phyloP scores from a whole-genome alignment of 2,329 filamentous ascomycete genomes.

The Calonectria hongkongensis region DNA sequence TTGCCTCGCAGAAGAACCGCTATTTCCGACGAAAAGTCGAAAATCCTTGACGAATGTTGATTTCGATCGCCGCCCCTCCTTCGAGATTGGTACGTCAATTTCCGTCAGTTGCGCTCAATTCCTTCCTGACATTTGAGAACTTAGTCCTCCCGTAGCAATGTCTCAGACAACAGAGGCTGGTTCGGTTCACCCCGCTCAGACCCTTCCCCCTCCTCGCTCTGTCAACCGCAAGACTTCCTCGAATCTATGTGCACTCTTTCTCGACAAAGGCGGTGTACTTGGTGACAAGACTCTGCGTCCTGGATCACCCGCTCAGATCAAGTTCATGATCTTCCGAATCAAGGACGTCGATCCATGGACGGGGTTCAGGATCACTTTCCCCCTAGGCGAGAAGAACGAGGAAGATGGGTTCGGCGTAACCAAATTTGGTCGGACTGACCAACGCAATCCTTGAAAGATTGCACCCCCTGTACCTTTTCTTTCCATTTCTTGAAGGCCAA shows the following conservation, averaged over 20 bases:
- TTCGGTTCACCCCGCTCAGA: too few relatives aligned
- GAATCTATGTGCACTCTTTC: not conserved
- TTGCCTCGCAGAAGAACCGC: not conserved
- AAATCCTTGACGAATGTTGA: not conserved
- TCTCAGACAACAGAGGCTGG: not conserved
- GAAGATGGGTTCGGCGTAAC: constrained; percentile 2
- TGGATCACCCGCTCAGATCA: not conserved
- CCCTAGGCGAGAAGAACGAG: not conserved
- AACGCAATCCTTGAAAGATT: too few relatives aligned
- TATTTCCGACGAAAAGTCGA: not conserved
- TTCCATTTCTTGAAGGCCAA: too few relatives aligned
- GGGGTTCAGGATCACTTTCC: not conserved
- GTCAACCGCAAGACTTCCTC: not conserved
- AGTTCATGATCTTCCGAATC: not conserved
- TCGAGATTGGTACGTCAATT: not conserved
- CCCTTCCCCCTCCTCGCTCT: not conserved
- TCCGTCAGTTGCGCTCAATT: not conserved
- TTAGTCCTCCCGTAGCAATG: not conserved
- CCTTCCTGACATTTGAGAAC: not conserved
- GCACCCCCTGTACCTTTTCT: too few relatives aligned
- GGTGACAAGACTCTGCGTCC: not conserved
- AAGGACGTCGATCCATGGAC: not conserved
- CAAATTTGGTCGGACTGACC: too few relatives aligned
- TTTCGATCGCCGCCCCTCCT: not conserved
- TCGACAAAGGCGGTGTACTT: not conserved